phyloP scores from a whole-genome alignment of 2,329 filamentous ascomycete species.

The Fusarium miscanthi region DNA sequence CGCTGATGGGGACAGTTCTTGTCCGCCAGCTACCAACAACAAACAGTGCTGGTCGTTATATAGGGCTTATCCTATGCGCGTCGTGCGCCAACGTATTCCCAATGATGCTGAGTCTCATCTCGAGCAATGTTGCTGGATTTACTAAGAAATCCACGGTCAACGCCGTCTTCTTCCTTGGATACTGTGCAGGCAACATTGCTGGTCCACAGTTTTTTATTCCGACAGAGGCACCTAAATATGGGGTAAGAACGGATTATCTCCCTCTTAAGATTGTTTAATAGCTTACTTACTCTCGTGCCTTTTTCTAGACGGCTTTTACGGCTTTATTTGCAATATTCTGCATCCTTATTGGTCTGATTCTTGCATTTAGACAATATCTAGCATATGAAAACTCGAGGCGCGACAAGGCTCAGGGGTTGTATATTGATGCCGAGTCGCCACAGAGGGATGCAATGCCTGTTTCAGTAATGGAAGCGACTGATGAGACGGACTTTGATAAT shows the following conservation, averaged over 20 bases:
- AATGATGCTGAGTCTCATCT: neutral
- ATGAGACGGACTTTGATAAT: neutral
- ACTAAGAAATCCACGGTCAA: neutral
- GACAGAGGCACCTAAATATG: neutral
- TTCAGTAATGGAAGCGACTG: neutral
- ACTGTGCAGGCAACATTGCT: neutral
- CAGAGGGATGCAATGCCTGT: neutral
- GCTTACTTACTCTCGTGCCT: neutral
- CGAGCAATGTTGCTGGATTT: neutral
- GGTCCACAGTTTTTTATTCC: neutral
- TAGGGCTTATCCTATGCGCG: neutral
- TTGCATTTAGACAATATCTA: neutral
- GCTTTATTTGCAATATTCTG: neutral
- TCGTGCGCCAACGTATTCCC: neutral
- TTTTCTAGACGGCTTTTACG: neutral
- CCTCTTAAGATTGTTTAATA: fast-evolving
- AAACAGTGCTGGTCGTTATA: neutral
- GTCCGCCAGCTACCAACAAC: neutral
- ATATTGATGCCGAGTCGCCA: neutral
- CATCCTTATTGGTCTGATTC: neutral
- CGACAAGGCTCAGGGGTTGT: neutral
- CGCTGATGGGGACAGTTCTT: neutral
- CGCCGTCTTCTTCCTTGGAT: neutral
- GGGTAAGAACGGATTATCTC: fast-evolving
- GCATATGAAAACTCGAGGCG: neutral